A percentile compares a stretch with the other conserved stretches of the same genome.
Conservation (phyloP, 2,329 filamentous ascomycete genomes). For the Capronia epimyces region DNA sequence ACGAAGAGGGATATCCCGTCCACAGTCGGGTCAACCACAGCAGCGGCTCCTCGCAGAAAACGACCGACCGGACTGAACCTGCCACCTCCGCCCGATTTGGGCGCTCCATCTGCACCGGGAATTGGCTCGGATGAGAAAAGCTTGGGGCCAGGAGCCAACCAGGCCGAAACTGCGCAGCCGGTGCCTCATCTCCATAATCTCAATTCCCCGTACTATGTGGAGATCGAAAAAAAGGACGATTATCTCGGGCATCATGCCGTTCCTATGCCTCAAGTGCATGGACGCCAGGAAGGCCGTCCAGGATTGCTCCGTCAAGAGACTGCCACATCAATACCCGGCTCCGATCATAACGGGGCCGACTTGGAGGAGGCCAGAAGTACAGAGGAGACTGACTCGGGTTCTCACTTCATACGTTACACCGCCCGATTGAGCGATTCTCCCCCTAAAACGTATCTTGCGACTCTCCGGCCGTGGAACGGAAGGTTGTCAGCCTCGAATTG, state of each 20-base stretch:
- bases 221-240: constrained; percentile 28
- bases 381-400: not conserved
- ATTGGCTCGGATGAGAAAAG: constrained; percentile 3
- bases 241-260: constrained; percentile 28
- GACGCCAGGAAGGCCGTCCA: not conserved
- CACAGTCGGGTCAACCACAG: not conserved
- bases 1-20: not conserved
- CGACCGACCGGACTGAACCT: constrained; percentile 13
- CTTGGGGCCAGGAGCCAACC: not conserved
- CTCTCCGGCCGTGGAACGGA: constrained; percentile 71
- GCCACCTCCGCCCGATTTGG: constrained; percentile 9
- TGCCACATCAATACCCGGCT: constrained; percentile 1
- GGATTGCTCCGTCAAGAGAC: not conserved
- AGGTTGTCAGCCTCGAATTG: constrained; percentile 72
- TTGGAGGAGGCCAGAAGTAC: constrained; percentile 9
- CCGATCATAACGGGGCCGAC: not conserved
- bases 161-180: not conserved
- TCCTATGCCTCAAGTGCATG: not conserved
- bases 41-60: constrained; percentile 14
- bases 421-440: constrained; percentile 62
- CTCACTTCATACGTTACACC: constrained; percentile 55
- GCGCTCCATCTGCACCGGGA: constrained; percentile 1
- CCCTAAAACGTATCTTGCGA: constrained; percentile 64
- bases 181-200: constrained; percentile 32
- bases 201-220: constrained; percentile 36